phyloP scores from a whole-genome alignment of 371 early-diverging fungal genomes.

The Mucor irregularis region DNA sequence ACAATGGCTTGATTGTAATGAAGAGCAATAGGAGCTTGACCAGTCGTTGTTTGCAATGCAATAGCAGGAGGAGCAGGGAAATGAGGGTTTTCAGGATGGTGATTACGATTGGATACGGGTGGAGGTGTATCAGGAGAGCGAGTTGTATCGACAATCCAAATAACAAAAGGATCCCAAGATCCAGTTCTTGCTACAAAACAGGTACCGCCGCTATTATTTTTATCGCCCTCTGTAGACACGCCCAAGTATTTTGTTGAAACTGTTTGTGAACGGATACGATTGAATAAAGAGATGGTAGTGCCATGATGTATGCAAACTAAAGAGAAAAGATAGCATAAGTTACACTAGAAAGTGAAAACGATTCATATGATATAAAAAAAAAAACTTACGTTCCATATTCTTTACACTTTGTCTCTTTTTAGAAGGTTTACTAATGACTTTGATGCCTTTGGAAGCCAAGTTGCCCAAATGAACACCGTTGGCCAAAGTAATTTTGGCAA shows the following conservation, averaged over 20 bases:
- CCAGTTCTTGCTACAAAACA: conserved; percentile 80
- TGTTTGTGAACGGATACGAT: conserved; percentile 84
- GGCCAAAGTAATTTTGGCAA: conserved; percentile 68
- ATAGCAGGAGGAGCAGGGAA: conserved; percentile 80
- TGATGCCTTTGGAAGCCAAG: conserved; percentile 75
- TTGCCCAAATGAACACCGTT: conserved; percentile 64
- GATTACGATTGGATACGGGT: conserved; percentile 26
- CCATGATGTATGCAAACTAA: conserved; percentile 85
- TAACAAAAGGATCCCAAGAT: conserved; percentile 87
- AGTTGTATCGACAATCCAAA: conserved; percentile 81
- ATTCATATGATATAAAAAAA: background rate
- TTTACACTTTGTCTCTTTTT: conserved; percentile 85
- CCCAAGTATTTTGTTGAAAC: conserved; percentile 87
- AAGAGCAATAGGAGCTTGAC: conserved; percentile 69
- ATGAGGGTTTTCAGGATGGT: conserved; percentile 55
- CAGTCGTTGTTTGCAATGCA: conserved; percentile 70
- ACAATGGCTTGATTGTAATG: conserved; percentile 85
- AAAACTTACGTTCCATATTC: conserved; percentile 73
- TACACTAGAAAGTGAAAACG: no score
- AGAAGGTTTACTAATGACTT: conserved; percentile 87
- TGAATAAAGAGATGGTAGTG: conserved; percentile 79
- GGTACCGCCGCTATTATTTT: conserved; percentile 52
- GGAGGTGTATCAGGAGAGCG: conserved; percentile 38
- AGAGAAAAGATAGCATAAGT: conserved; percentile 2
- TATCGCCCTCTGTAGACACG: conserved; percentile 39